Percentiles rank a stretch among this genome's conserved stretches.
Evolutionary conservation across 1,284 basidiomycete species (phyloP).

Genomic region (Exsudoporus floridanus): DNA sequence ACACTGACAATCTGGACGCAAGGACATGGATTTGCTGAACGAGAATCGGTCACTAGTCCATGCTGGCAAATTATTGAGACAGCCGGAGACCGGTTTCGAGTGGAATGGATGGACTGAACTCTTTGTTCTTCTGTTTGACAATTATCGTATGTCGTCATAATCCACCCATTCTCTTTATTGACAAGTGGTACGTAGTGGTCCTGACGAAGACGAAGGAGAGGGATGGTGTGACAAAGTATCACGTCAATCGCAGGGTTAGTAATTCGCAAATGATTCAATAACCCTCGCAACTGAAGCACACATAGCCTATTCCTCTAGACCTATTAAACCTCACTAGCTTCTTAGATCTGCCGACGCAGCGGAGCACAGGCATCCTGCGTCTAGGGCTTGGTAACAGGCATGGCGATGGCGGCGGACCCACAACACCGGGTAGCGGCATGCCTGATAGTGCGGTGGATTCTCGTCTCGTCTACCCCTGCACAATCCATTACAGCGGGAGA

Average conservation of each 20-base stretch:
- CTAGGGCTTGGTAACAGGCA: constrained; percentile 46
- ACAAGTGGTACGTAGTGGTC: constrained; percentile 58
- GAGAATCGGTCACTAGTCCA: constrained; percentile 82
- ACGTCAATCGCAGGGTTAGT: constrained; percentile 76
- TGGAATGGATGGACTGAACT: constrained; percentile 84
- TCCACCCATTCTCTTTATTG: background rate
- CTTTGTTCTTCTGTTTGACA: constrained; percentile 87
- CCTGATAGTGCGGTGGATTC: constrained; percentile 52
- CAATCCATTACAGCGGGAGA: constrained; percentile 82
- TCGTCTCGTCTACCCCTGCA: constrained; percentile 77
- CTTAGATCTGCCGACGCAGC: constrained; percentile 68
- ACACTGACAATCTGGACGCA: constrained; percentile 12
- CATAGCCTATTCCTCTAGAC: constrained; percentile 85
- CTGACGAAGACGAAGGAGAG: constrained; percentile 82
- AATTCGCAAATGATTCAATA: background rate
- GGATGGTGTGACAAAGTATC: constrained; percentile 71
- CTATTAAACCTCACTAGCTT: constrained; percentile 81
- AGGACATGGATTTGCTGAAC: constrained; percentile 87
- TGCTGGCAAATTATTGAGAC: constrained; percentile 77
- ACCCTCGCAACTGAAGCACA: constrained; percentile 1
- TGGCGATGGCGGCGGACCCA: constrained; percentile 30
- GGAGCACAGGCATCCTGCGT: constrained; percentile 60
- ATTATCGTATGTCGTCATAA: constrained; percentile 67
- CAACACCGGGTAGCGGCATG: constrained; percentile 36
- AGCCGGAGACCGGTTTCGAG: constrained; percentile 82